These are phyloP conservation scores for Ophiostoma ips DNA, from an alignment of 2,329 filamentous ascomycete genomes.

Conservation along the genomic window DNA sequence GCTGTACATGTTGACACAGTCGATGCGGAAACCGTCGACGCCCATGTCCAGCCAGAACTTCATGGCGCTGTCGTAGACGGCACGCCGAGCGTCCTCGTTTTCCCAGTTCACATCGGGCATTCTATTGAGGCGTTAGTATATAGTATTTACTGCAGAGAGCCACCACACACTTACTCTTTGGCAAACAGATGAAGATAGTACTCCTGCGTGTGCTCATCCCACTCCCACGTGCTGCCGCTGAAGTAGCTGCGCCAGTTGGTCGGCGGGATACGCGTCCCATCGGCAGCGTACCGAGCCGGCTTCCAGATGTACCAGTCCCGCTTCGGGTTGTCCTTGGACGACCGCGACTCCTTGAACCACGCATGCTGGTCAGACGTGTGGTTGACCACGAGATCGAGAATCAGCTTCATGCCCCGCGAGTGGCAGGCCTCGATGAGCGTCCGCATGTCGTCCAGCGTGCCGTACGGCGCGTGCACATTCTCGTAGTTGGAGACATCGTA, in stretches of 20 bases:
- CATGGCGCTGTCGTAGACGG: slow-evolving; percentile 59
- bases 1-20: slow-evolving; percentile 60
- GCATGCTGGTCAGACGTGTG: slow-evolving; percentile 59
- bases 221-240: slow-evolving; percentile 51
- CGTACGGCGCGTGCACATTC: slow-evolving; percentile 38
- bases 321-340: slow-evolving; percentile 47
- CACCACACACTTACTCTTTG: too few relatives aligned
- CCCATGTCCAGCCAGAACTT: slow-evolving; percentile 67
- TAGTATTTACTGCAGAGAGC: slow-evolving; percentile 8
- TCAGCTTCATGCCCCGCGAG: slow-evolving; percentile 37
- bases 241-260: slow-evolving; percentile 62
- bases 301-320: slow-evolving; percentile 38
- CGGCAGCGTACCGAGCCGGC: slow-evolving; percentile 27
- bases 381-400: slow-evolving; percentile 66
- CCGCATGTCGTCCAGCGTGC: slow-evolving; percentile 51
- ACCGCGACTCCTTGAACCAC: slow-evolving; percentile 56
- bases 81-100: slow-evolving; percentile 49
- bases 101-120: slow-evolving; percentile 87
- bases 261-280: slow-evolving; percentile 52
- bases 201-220: slow-evolving; percentile 56
- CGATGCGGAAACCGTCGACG: slow-evolving; percentile 60
- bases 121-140: slow-evolving; percentile 20
- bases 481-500: slow-evolving; percentile 56
- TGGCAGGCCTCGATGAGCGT: slow-evolving; percentile 45
- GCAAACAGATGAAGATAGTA: slow-evolving; percentile 70